Evolutionary conservation across 1,284 basidiomycete species (phyloP).

Genomic region (Rhodotorula sp.): DNA sequence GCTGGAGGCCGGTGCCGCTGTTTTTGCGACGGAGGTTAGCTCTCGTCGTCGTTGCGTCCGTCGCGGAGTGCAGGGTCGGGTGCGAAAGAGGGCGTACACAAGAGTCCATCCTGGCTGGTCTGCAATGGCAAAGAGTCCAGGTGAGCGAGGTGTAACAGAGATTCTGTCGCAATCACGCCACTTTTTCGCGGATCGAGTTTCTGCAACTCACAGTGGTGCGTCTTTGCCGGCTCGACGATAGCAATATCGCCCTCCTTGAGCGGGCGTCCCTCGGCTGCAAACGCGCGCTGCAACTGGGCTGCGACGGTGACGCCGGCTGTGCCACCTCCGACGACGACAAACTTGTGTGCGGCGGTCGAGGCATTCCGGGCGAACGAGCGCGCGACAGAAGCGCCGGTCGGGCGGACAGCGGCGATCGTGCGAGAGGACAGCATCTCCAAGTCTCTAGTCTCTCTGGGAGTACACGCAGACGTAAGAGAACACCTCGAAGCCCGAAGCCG

Average conservation of each 20-base stretch:
- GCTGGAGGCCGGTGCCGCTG: constrained; percentile 69
- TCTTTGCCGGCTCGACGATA: constrained; percentile 72
- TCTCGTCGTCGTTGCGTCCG: no score
- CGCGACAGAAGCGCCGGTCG: not conserved
- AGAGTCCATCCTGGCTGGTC: constrained; percentile 44
- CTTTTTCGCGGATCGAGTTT: not conserved
- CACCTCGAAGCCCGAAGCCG: not conserved
- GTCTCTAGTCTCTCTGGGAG: not conserved
- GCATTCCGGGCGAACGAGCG: constrained; percentile 12
- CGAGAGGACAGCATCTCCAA: not conserved
- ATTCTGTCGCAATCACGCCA: constrained; percentile 16
- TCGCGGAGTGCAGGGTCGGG: no score
- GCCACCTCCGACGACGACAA: constrained; percentile 51
- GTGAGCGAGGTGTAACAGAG: not conserved
- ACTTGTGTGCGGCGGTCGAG: constrained; percentile 22
- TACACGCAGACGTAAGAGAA: not conserved
- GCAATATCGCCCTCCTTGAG: constrained; percentile 74
- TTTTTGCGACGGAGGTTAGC: not conserved
- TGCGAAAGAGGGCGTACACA: constrained; percentile 13
- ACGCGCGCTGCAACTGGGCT: constrained; percentile 65
- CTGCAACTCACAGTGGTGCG: constrained; percentile 65
- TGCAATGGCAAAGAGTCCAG: not conserved
- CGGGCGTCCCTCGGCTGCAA: constrained; percentile 66
- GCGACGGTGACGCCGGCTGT: constrained; percentile 50
- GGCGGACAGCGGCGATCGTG: constrained; percentile 1